Evolutionary conservation across 768 basidiomycete species (phyloP), one percentile per base, ranked within the genome.

Genomic region (Hygrocybe coccinea): DNA sequence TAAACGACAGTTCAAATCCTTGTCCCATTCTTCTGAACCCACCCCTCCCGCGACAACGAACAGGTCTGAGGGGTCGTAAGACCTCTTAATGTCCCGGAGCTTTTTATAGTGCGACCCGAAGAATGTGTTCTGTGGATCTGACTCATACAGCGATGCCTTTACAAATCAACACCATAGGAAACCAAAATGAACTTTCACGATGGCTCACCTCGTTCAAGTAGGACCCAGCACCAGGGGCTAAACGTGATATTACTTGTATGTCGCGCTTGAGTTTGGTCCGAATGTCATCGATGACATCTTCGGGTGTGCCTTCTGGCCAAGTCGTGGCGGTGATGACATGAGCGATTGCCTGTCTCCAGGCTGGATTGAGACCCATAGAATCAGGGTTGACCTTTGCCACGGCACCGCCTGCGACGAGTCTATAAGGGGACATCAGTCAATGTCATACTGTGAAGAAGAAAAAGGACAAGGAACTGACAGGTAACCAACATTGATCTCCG

Each of bases 21-120:
- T n/a, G n/a, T 79, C 77, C 79, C 79, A 82, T 1, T 77, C 70
- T 17, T 81, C 78, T 3, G 77, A 77, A 0, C 78, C 79, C 1
- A 82, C 77, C 1, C 80, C 81, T 17, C 68, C 64, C 0, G 62
- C 55, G 15, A 81, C 76, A 5, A 81, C 63, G 60, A 82, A 82
- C 10, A 82, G 52, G 22, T 62, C 68, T 10, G 65, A 54, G 0
- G 79, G 74, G 62, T 83, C 81, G 50, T 79, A 77, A 56, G 63
- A 69, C 5, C 50, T 35, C 61, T 82, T 81, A 64, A 82, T 76
- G 1, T 52, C 58, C 58, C 69, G 71, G 29, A 80, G 62, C 29
- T 53, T 66, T 3, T 60, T 12, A 47, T 79, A 78, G 57, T 81
- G 76, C 1, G 67, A 56, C 0, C 79, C 79, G 57, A 78, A 82